Evolutionary conservation across 2,329 filamentous ascomycete species (phyloP).

Genomic region (Alternaria brassicae): DNA sequence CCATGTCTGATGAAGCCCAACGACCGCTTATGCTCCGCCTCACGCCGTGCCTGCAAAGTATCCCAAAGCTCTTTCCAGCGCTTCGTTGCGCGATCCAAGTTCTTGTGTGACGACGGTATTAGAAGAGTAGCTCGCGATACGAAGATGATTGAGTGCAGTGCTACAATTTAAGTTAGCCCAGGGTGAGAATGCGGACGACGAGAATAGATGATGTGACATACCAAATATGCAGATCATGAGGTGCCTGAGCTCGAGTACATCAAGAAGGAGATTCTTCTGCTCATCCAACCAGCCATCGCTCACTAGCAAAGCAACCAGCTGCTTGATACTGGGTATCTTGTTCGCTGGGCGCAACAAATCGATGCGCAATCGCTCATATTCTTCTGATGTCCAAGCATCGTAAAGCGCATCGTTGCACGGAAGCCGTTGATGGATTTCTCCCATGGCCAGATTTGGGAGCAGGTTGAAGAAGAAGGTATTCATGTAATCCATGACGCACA

Average conservation of each 20-base stretch:
- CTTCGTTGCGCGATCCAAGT: conserved; percentile 14
- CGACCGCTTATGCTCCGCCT: not conserved
- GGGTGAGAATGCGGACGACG: not conserved
- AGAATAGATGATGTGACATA: conserved; percentile 1
- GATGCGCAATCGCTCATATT: not conserved
- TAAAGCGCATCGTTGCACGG: conserved; percentile 20
- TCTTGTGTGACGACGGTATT: not conserved
- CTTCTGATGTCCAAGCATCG: conserved; percentile 13
- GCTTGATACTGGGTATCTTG: conserved; percentile 2
- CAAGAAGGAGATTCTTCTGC: not conserved
- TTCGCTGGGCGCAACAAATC: not conserved
- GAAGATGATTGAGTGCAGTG: conserved; percentile 1
- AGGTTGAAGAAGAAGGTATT: conserved; percentile 22
- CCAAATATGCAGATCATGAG: conserved; percentile 19
- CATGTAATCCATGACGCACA: conserved; percentile 4
- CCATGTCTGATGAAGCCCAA: conserved; percentile 23
- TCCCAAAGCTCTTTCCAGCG: conserved; percentile 30
- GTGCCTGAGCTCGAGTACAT: not conserved
- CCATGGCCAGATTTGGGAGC: conserved; percentile 12
- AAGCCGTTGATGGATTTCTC: conserved; percentile 13
- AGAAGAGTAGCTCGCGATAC: not conserved
- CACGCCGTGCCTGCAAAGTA: not conserved
- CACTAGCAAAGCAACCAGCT: conserved; percentile 1
- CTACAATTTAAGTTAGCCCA: not conserved
- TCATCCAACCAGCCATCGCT: conserved; percentile 2